Evolutionary conservation across 202 grass and related monocot genomes (phyloP).

Genomic region (Digitaria exilis): DNA sequence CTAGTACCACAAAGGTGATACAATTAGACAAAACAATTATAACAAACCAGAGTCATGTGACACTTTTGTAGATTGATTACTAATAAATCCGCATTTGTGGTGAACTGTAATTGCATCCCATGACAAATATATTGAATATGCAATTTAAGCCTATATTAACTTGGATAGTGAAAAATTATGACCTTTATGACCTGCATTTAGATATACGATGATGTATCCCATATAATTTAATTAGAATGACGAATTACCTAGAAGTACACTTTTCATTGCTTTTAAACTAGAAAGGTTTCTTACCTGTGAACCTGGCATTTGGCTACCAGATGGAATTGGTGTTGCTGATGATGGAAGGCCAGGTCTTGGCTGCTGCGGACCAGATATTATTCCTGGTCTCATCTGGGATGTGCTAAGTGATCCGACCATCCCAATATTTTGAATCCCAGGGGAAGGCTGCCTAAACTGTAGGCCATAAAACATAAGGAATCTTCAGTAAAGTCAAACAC

Average conservation of each 20-base stretch:
- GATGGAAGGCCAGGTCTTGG: slow-evolving; percentile 63
- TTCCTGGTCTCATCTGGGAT: slow-evolving; percentile 67
- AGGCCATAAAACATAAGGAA: slow-evolving; percentile 40
- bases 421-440: slow-evolving; percentile 87
- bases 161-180: neutral
- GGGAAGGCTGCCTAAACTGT: slow-evolving; percentile 75
- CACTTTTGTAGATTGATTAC: slow-evolving; percentile 8
- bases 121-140: neutral
- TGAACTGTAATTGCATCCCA: neutral
- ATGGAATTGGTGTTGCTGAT: slow-evolving; percentile 53
- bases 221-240: slow-evolving; percentile 31
- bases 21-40: neutral
- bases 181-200: neutral
- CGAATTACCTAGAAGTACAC: slow-evolving; percentile 18
- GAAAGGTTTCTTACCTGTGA: slow-evolving; percentile 59
- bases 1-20: neutral
- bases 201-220: slow-evolving; percentile 11
- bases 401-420: slow-evolving; percentile 68
- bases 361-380: slow-evolving; percentile 50
- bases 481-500: slow-evolving; percentile 21
- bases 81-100: slow-evolving; percentile 18
- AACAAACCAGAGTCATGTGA: neutral
- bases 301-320: slow-evolving; percentile 65
- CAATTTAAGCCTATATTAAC: neutral
- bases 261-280: neutral